These are phyloP conservation scores for Tricholoma sp. DNA, from an alignment of 768 basidiomycete species.

Conservation along the genomic window DNA sequence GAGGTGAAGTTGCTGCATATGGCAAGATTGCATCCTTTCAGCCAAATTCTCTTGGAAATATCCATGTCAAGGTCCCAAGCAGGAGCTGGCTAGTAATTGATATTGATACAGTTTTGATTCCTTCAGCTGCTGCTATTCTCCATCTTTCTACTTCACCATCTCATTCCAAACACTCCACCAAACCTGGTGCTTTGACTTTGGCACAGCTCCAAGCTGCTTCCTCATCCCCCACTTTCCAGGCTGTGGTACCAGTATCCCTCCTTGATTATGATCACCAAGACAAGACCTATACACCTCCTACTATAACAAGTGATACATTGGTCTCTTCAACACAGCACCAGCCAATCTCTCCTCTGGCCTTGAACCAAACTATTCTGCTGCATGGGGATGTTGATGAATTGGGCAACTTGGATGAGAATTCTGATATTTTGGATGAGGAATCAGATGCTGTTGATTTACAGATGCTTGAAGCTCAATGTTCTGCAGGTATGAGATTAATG, in stretches of 20 bases:
- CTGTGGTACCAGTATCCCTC: not conserved
- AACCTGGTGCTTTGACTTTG: constrained; percentile 2
- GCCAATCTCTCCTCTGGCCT: not conserved
- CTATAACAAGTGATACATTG: not conserved
- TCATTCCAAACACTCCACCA: not conserved
- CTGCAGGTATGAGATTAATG: not conserved
- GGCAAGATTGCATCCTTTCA: constrained; percentile 5
- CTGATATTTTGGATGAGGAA: not conserved
- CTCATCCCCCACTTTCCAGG: not conserved
- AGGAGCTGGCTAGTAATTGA: constrained; percentile 10
- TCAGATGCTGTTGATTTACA: not conserved
- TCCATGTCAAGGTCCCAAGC: constrained; percentile 7
- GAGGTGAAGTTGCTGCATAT: constrained; percentile 10
- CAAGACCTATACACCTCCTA: not conserved
- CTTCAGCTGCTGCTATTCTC: constrained; percentile 8
- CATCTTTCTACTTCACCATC: constrained; percentile 1
- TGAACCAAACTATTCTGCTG: not conserved
- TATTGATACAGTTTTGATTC: constrained; percentile 5
- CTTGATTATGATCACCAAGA: not conserved
- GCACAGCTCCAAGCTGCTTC: constrained; percentile 2
- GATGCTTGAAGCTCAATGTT: constrained; percentile 1
- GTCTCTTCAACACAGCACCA: not conserved
- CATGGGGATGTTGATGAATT: not conserved
- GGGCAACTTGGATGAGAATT: not conserved
- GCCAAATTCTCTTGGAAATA: constrained; percentile 1